phyloP scores from a whole-genome alignment of 805 yeast genomes.

The Blastobotrys mokoenaii region DNA sequence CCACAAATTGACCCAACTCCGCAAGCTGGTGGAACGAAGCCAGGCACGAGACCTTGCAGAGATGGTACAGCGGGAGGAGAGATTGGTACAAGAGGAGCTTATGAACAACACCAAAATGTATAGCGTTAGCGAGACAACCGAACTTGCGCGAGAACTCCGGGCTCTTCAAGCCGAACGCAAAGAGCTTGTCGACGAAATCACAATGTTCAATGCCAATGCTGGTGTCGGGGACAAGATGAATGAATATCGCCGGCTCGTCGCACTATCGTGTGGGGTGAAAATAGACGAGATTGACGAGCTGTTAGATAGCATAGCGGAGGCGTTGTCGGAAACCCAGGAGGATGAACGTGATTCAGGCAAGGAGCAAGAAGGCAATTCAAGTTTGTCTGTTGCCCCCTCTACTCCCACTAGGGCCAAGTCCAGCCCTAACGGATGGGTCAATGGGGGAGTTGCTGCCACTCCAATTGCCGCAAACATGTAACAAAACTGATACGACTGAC shows the following conservation, averaged over 20 bases:
- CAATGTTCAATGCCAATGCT: slow-evolving; percentile 39
- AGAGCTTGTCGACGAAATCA: slow-evolving; percentile 38
- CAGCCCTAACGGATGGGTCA: neutral
- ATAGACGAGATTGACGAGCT: slow-evolving; percentile 74
- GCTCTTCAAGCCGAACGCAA: slow-evolving; percentile 36
- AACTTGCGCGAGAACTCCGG: slow-evolving; percentile 31
- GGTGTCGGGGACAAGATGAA: slow-evolving; percentile 51
- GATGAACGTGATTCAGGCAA: slow-evolving; percentile 1
- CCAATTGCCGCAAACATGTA: too few species aligned
- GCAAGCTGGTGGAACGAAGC: slow-evolving; percentile 47
- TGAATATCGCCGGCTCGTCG: slow-evolving; percentile 71
- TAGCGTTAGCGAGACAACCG: slow-evolving; percentile 9
- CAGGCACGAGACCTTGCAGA: slow-evolving; percentile 57
- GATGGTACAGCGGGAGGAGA: slow-evolving; percentile 49
- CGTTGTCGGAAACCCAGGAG: slow-evolving; percentile 23
- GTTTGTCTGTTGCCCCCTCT: neutral
- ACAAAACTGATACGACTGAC: neutral
- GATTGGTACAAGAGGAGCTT: slow-evolving; percentile 22
- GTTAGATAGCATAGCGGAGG: slow-evolving; percentile 65
- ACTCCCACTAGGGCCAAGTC: neutral
- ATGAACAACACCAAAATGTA: slow-evolving; percentile 5
- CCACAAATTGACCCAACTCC: slow-evolving; percentile 23
- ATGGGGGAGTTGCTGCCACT: neutral
- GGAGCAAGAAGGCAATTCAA: neutral
- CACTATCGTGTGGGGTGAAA: slow-evolving; percentile 67